Base-by-base conservation (phyloP, 1,284 basidiomycete genomes). In the Ceratobasidium sp. region DNA sequence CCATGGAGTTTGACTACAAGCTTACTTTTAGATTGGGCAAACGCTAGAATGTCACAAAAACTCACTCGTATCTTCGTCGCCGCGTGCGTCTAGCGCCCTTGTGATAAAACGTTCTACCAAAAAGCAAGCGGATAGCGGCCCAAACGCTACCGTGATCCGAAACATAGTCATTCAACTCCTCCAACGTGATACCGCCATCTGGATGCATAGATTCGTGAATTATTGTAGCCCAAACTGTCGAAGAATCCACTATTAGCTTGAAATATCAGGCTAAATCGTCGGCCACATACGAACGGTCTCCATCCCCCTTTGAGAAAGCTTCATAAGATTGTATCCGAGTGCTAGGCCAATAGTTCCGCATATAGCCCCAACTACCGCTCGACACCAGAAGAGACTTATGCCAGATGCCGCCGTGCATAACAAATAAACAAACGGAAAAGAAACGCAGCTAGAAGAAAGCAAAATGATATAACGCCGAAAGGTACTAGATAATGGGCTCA, bases 151-250 rank as follows among this genome's bases (percentile, higher is more conserved):
- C 48, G 12, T 46, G 71, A 38, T 75, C 44, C 18, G 46, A 48
- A 52, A 50, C 35, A 30, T 64, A 65, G 20, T 64, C 71, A 33
- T 75, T 65, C 20, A 75, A 30, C 52, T 75, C 60, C 10, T 75
- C 71, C n/a, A 75, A 35, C 12, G 71, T 75, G 3, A 75, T 59
- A 18, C 71, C 71, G 2, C 71, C 71, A 54, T 75, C 71, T 12
- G 71, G 71, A 33, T 38, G 23, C 71, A 75, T 75, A 16, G 71
- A 75, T 30, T 75, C 71, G 48, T 75, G 71, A n/a, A 75, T 75
- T 8, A 75, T 38, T 18, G 71, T 75, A 10, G 71, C 71, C 71
- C 71, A 75, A 5, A 75, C 71, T 75, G 41, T 18, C 14, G 6
- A 12, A 16, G 20, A 18, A 46, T 1, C 16, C 1, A 35, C 5